A percentile compares a stretch with the other conserved stretches of the same genome.
Evolutionary conservation across 768 basidiomycete species (phyloP).

Genomic region (Mycena maculata): DNA sequence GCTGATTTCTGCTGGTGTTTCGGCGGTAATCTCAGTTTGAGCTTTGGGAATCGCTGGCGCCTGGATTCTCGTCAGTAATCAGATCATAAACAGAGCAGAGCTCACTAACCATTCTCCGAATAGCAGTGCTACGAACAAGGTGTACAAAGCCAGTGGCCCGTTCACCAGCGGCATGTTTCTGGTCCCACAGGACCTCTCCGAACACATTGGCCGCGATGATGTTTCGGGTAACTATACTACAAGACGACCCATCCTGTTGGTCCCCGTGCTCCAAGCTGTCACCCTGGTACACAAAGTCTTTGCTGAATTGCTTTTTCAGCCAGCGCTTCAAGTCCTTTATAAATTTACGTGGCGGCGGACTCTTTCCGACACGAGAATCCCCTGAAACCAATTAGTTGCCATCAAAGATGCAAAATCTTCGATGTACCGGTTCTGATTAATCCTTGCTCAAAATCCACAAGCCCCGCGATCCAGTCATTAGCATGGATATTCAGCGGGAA

Average conservation of each 20-base stretch:
- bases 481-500: neutral
- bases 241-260: neutral
- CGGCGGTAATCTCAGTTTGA: neutral
- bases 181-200: neutral
- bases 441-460: neutral
- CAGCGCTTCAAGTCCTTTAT: neutral
- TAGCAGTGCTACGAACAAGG: constrained; percentile 1
- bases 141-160: neutral
- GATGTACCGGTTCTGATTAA: constrained; percentile 1
- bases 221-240: neutral
- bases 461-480: constrained; percentile 8
- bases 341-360: neutral
- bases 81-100: neutral
- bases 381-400: neutral
- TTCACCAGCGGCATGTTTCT: neutral
- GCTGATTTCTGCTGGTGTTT: constrained; percentile 1
- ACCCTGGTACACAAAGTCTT: neutral
- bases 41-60: neutral
- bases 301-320: neutral
- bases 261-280: constrained; percentile 5
- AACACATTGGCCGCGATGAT: neutral
- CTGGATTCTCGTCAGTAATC: neutral
- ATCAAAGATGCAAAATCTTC: neutral
- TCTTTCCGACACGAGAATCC: neutral
- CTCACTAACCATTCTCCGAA: constrained; percentile 2